A percentile compares a stretch with the other conserved stretches of the same genome.
Evolutionary conservation across 768 basidiomycete genomes (phyloP).

Genomic region (Stropharia rugosoannulata): DNA sequence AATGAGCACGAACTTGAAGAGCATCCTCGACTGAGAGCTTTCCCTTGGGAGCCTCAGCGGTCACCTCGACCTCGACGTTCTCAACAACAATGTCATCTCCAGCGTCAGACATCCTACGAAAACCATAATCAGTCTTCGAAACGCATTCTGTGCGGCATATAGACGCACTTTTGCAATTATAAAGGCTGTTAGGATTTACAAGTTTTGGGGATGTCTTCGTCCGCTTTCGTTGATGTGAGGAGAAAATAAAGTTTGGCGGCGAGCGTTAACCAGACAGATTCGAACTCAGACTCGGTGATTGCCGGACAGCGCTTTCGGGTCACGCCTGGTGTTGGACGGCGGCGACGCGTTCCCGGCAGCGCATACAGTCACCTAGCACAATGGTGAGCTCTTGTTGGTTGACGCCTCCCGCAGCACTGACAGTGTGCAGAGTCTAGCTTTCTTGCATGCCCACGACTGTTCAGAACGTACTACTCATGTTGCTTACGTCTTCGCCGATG

Average conservation of each 20-base stretch:
- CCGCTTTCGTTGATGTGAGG: conserved; percentile 92
- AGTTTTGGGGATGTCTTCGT: conserved; percentile 74
- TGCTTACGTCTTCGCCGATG: conserved; percentile 24
- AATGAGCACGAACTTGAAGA: conserved; percentile 59
- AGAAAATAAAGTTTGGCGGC: conserved; percentile 49
- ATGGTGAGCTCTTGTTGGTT: conserved; percentile 27
- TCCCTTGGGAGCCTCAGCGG: conserved; percentile 89
- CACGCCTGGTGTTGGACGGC: conserved; percentile 23
- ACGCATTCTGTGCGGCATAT: neutral
- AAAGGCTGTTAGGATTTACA: conserved; percentile 25
- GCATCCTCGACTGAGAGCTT: conserved; percentile 96
- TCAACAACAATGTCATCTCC: conserved; percentile 92
- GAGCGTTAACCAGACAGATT: conserved; percentile 33
- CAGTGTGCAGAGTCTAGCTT: conserved; percentile 61
- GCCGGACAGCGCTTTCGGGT: conserved; percentile 22
- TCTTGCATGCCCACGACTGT: conserved; percentile 70
- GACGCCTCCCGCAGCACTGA: neutral
- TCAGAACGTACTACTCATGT: conserved; percentile 63
- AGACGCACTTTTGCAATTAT: conserved; percentile 40
- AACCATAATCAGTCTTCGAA: conserved; percentile 9
- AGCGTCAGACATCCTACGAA: conserved; percentile 89
- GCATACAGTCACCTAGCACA: conserved; percentile 11
- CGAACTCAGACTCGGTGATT: conserved; percentile 51
- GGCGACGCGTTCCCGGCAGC: conserved; percentile 18
- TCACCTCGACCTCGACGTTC: conserved; percentile 75